Conservation (phyloP, 2,329 filamentous ascomycete genomes). For the Diaporthe batatas region DNA sequence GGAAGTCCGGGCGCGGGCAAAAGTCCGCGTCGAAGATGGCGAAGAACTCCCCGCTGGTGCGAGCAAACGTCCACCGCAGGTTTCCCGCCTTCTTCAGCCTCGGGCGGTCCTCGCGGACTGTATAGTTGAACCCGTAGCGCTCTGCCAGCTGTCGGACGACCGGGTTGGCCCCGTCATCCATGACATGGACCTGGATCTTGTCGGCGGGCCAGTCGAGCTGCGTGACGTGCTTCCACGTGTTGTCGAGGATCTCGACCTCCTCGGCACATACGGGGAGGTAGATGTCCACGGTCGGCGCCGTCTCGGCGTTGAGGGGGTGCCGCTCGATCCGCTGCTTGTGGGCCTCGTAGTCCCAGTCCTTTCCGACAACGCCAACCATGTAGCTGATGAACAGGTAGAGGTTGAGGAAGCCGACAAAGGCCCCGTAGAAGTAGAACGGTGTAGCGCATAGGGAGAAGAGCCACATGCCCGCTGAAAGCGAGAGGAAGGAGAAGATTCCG, state of each 20-base stretch:
- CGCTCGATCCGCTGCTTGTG: conserved; percentile 51
- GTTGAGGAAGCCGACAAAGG: conserved; percentile 55
- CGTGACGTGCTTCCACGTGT: conserved; percentile 53
- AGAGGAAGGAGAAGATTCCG: conserved; percentile 56
- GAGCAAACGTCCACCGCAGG: conserved; percentile 56
- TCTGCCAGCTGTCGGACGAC: conserved; percentile 50
- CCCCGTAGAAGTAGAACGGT: conserved; percentile 55
- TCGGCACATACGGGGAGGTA: conserved; percentile 58
- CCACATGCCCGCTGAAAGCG: conserved; percentile 58
- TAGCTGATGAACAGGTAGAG: conserved; percentile 58
- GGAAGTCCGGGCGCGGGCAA: conserved; percentile 57
- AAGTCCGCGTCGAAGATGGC: conserved; percentile 59
- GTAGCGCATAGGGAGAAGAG: conserved; percentile 54
- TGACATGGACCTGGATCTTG: conserved; percentile 55
- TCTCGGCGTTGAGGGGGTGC: conserved; percentile 50
- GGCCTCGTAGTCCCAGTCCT: conserved; percentile 53
- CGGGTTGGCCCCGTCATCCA: conserved; percentile 55
- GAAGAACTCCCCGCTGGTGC: conserved; percentile 56
- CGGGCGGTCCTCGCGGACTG: conserved; percentile 56
- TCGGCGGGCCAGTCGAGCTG: conserved; percentile 53
- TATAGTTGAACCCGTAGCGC: conserved; percentile 55
- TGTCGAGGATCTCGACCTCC: conserved; percentile 55
- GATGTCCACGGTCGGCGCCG: conserved; percentile 56
- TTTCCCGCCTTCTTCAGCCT: conserved; percentile 59
- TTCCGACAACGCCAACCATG: conserved; percentile 55